Base-by-base conservation (phyloP, 352 stramenopile genomes). In the Pythium angustatum region DNA sequence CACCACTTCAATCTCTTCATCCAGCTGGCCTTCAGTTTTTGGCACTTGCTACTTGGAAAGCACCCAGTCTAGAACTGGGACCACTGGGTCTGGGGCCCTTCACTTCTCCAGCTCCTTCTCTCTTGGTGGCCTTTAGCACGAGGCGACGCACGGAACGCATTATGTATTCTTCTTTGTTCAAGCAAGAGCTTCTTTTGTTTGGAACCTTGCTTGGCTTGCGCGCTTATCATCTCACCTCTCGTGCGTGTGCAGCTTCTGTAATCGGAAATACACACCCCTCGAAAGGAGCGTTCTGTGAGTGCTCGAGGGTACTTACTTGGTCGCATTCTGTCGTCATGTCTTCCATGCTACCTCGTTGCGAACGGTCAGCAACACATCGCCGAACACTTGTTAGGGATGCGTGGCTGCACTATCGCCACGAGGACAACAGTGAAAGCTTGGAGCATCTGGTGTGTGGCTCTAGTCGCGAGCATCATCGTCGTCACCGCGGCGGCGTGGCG, bases 381-480 rank as follows among this genome's bases (percentile, higher is more conserved):
- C 30, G 5, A 9, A 55, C 4, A 17, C 28, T 34, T 31, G 28
- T 40, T 9, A 22, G 14, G 27, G 22, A 1, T 3, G 12, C 34
- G 11, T 17, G 22, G 22, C 14, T 6, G 14, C 5, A 43, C 19
- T 14, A 21, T 43, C 48, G 15, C 10, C 38, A 6, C 52, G 52
- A 43, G 17, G 30, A 27, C 7, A 44, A 58, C 33, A 21, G 49
- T 31, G 34, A 24, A 34, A 8, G 40, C 11, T 21, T 47, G 40
- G 10, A 28, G 45, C 45, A 15, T 47, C 14, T 38, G 27, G 22
- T 34, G 27, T 28, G 17, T 31, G n/a, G 41, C 41, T 51, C 44
- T 81, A 83, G 58, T 88, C 77, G 31, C 70, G 73, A 12, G 62
- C 67, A 26, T 78, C 66, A 17, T 68, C 62, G 34, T 71, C 68